Percentiles rank a stretch among this genome's conserved stretches.
Conservation (phyloP, 306 rosid genomes). For the Styphnolobium japonicum region DNA sequence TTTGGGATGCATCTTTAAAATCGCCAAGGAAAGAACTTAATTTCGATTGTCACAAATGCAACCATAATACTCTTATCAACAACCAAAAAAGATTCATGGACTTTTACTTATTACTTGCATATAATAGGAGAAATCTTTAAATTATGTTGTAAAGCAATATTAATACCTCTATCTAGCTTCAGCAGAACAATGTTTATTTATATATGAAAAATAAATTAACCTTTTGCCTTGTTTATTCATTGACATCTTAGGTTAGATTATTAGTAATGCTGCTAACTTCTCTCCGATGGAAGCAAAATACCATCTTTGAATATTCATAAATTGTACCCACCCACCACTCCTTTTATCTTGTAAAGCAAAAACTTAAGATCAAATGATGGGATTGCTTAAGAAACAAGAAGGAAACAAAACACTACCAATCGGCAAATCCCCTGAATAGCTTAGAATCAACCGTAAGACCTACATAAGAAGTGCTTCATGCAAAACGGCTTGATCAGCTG, state of each 20-base stretch:
- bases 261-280: not conserved
- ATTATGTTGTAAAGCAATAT: not conserved
- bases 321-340: not conserved
- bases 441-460: conserved; percentile 2
- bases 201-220: not conserved
- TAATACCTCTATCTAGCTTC: not conserved
- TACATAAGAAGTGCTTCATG: conserved; percentile 1
- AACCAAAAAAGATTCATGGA: not conserved
- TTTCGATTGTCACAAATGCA: too few species aligned
- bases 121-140: not conserved
- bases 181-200: not conserved
- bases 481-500: conserved; percentile 23
- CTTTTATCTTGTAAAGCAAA: conserved; percentile 17
- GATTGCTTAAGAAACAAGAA: conserved; percentile 6
- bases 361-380: not conserved
- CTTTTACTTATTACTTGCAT: not conserved
- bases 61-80: too few species aligned
- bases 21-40: too few species aligned
- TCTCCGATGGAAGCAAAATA: conserved; percentile 15
- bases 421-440: not conserved
- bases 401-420: conserved; percentile 22
- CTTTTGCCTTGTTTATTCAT: not conserved
- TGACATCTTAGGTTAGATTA: not conserved
- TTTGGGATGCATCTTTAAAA: too few species aligned
- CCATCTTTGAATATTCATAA: not conserved